These are phyloP conservation scores for Cryphonectria parasitica DNA, from an alignment of 2,329 filamentous ascomycete genomes.

Conservation along the genomic window DNA sequence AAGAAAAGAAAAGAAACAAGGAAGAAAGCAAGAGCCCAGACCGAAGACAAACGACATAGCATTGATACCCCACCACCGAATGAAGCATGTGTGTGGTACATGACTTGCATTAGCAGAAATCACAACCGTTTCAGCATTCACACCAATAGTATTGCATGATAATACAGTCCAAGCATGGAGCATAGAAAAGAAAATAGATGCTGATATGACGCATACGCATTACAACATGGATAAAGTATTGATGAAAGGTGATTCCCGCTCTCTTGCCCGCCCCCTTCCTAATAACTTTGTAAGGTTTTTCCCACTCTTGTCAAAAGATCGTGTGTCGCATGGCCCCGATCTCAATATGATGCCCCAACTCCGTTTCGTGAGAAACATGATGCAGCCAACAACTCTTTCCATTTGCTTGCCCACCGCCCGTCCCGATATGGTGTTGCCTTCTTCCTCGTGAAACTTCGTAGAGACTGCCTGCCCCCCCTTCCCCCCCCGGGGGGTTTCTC, in stretches of 20 bases:
- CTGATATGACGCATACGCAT: constrained; percentile 14
- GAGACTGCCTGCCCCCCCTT: too few relatives aligned
- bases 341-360: constrained; percentile 21
- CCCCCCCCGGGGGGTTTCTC: too few relatives aligned
- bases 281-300: background rate
- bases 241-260: constrained; percentile 10
- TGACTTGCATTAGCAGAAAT: background rate
- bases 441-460: background rate
- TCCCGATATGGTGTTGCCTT: background rate
- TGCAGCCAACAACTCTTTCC: background rate
- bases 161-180: background rate
- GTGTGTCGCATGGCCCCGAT: constrained; percentile 13
- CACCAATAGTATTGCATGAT: constrained; percentile 7
- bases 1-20: background rate
- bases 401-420: background rate
- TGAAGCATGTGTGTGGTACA: background rate
- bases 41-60: background rate
- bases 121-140: background rate
- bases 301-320: constrained; percentile 5
- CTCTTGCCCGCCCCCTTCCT: background rate
- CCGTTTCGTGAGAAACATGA: constrained; percentile 21
- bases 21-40: too few relatives aligned
- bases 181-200: background rate
- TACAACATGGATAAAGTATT: constrained; percentile 26
- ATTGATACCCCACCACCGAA: constrained; percentile 23